Base-by-base conservation (phyloP, 169 alveolate species). In the Eimeria sp. region DNA sequence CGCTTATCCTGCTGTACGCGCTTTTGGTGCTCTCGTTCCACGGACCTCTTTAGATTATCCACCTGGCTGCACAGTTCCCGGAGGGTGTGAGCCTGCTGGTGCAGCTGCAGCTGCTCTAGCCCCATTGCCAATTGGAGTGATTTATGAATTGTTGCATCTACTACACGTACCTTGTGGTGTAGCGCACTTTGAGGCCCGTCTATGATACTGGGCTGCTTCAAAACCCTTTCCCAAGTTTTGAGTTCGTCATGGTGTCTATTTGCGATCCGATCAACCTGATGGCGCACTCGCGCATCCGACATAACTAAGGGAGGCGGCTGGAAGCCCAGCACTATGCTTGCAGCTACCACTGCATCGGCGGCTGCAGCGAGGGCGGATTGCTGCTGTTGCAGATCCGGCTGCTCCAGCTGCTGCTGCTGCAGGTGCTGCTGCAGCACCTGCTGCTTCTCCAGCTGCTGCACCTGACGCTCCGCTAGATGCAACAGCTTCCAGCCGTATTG, bases 261-360 rank as follows among this genome's bases (percentile, higher is more conserved):
- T 25, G 22, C 78, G 9, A 67, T 67, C 45, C 0, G 0, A 27
- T 10, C 78, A 67, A 67, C 0, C 78, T 67, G 49, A 5, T 5
- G 43, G 49, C 30, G 45, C 47, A 20, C 47, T 67, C 30, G 13
- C 0, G 27, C 4, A 27, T 10, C 6, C 4, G 49, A 1, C 18
- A 67, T 22, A 2, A 0, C 49, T 67, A 67, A 11, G 5, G 45
- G 49, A 27, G 78, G 78, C 47, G 78, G 49, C 4, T 25, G 45
- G 78, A n/a, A n/a, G 78, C 78, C 78, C 78, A 67, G 47, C 45
- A 67, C 78, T 67, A 27, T 27, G 47, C 7, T n/a, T 67, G 78
- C 78, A 27, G 78, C 78, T 67, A 67, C 78, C 13, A 67, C 49
- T 67, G 78, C 78, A 67, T 13, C 47, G 78, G 7, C 78, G 20